phyloP scores from a whole-genome alignment of 1,139 yeast genomes.

The Scheffersomyces lignicola region DNA sequence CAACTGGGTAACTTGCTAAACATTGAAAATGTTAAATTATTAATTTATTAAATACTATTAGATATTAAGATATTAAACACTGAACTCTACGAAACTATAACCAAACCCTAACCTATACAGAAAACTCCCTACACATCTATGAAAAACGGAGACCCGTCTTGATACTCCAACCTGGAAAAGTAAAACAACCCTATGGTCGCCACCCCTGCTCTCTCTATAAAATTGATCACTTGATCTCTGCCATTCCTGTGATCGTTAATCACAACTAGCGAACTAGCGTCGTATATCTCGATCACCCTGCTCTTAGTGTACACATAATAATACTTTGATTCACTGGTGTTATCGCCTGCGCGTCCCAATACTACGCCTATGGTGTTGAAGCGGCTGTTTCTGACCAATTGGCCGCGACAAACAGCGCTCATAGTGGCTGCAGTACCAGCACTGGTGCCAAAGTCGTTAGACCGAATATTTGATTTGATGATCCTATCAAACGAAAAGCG shows the following conservation, averaged over 20 bases:
- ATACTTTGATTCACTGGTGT: conserved; percentile 4
- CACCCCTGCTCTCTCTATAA: background rate
- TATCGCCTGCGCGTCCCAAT: conserved; percentile 10
- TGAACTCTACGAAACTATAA: too few relatives aligned
- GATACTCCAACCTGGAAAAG: background rate
- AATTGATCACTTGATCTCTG: background rate
- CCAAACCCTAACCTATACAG: background rate
- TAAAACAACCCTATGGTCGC: conserved; percentile 1
- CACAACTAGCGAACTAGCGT: conserved; percentile 9
- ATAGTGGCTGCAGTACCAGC: too few relatives aligned
- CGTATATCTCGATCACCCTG: conserved; percentile 14
- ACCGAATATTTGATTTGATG: too few relatives aligned
- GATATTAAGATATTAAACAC: too few relatives aligned
- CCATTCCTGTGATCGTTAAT: conserved; percentile 4
- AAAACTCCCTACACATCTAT: background rate
- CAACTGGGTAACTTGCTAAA: too few relatives aligned
- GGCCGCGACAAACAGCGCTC: conserved; percentile 11
- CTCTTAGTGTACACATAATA: conserved; percentile 15
- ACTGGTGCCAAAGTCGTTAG: too few relatives aligned
- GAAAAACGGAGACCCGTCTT: conserved; percentile 3
- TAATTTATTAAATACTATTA: too few relatives aligned
- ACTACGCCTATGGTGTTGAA: conserved; percentile 17
- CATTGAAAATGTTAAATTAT: too few relatives aligned
- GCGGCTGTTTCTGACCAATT: conserved; percentile 16
- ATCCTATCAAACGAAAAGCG: conserved; percentile 11